A percentile compares a stretch with the other conserved stretches of the same genome.
phyloP scores from a whole-genome alignment of 176 grass and related monocot genomes.

The Oryza meyeriana region DNA sequence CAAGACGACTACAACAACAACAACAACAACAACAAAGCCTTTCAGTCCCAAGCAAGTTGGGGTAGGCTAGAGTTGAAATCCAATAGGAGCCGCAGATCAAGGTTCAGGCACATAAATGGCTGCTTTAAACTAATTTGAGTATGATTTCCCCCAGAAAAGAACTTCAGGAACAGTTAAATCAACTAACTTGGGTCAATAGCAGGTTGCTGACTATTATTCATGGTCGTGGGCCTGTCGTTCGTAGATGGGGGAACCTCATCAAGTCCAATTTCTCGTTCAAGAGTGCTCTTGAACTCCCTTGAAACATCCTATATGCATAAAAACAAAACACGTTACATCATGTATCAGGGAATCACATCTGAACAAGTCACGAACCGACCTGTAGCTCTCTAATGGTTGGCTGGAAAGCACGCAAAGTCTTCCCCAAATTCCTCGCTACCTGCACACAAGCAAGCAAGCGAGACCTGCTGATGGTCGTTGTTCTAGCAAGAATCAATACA shows the following conservation, averaged over 20 bases:
- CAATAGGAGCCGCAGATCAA: too few relatives aligned
- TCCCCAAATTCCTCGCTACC: conserved; percentile 87
- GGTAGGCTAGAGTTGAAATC: too few relatives aligned
- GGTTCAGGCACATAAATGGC: too few relatives aligned
- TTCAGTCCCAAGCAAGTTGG: too few relatives aligned
- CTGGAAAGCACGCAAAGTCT: conserved; percentile 91
- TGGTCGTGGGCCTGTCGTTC: conserved; percentile 52
- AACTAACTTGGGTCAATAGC: conserved; percentile 58
- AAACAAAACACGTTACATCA: neutral
- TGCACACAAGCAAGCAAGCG: conserved; percentile 37
- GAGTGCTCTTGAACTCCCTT: conserved; percentile 92
- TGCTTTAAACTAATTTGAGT: neutral
- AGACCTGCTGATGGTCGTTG: neutral
- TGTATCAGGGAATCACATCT: neutral
- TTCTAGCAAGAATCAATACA: neutral
- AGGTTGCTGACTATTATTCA: conserved; percentile 48
- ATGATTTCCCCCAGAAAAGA: conserved; percentile 19
- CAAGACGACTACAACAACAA: too few relatives aligned
- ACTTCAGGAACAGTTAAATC: neutral
- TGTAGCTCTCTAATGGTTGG: conserved; percentile 94
- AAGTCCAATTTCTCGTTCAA: conserved; percentile 92
- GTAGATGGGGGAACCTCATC: conserved; percentile 63
- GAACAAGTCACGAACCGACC: conserved; percentile 44
- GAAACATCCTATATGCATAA: conserved; percentile 70
- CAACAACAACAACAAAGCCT: too few relatives aligned